Percentiles rank a stretch among this genome's conserved stretches.
phyloP scores from a whole-genome alignment of 441 rosid species.

The California macrophylla region DNA sequence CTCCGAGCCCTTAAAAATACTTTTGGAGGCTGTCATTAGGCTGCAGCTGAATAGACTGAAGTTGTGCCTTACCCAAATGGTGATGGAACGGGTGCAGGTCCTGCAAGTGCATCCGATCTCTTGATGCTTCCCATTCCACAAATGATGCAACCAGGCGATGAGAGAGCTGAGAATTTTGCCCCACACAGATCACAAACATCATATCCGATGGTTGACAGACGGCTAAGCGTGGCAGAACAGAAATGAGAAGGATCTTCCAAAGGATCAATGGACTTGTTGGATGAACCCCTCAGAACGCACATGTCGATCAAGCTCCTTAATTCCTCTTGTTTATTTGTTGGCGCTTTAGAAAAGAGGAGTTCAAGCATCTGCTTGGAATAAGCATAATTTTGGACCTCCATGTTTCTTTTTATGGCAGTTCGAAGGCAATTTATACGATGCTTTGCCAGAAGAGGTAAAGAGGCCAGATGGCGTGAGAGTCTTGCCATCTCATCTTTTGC shows the following conservation, averaged over 20 bases:
- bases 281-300: constrained; percentile 74
- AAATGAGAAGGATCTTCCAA: constrained; percentile 89
- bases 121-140: constrained; percentile 97
- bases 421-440: constrained; percentile 93
- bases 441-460: constrained; percentile 81
- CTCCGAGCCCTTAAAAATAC: no score
- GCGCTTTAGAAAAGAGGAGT: constrained; percentile 87
- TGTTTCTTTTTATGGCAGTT: constrained; percentile 88
- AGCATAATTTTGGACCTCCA: constrained; percentile 94
- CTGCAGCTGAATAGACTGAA: neutral
- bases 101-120: constrained; percentile 79
- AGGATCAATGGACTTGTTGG: constrained; percentile 92
- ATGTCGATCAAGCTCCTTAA: constrained; percentile 75
- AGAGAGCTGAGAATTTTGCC: constrained; percentile 85
- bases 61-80: constrained; percentile 56
- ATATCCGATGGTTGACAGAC: constrained; percentile 87
- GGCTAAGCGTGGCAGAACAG: constrained; percentile 91
- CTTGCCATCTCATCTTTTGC: constrained; percentile 99
- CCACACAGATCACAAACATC: constrained; percentile 97
- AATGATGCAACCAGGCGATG: constrained; percentile 83
- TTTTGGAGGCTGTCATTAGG: neutral
- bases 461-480: constrained; percentile 80
- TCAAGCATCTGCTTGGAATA: constrained; percentile 95
- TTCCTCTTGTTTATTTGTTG: constrained; percentile 82
- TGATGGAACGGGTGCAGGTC: constrained; percentile 47